Evolutionary conservation across 495 filamentous ascomycete species (phyloP).

Genomic region (Penicillium steckii): DNA sequence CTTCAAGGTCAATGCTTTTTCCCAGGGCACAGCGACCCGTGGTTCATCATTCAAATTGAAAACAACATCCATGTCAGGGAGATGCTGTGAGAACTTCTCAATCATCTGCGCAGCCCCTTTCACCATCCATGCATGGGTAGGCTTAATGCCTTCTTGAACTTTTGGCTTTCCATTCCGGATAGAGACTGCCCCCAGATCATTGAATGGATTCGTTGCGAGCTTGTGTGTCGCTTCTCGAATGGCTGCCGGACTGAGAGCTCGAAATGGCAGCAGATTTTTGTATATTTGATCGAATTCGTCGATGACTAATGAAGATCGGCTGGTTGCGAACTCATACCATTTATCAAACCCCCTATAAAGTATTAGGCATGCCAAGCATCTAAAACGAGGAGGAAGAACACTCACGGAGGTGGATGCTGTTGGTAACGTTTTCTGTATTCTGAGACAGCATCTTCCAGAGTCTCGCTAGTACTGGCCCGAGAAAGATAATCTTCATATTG

Average conservation of each 20-base stretch:
- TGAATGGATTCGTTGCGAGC: constrained; percentile 46
- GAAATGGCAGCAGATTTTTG: constrained; percentile 69
- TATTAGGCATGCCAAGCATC: background rate
- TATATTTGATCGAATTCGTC: constrained; percentile 78
- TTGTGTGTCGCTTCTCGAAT: constrained; percentile 51
- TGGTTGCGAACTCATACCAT: constrained; percentile 72
- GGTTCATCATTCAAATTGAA: constrained; percentile 80
- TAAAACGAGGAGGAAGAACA: background rate
- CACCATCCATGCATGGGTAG: constrained; percentile 56
- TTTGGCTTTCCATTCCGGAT: constrained; percentile 46
- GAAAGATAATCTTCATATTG: constrained; percentile 36
- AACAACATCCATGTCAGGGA: constrained; percentile 79
- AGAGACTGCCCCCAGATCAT: constrained; percentile 47
- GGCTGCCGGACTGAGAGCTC: constrained; percentile 60
- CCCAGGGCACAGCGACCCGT: constrained; percentile 70
- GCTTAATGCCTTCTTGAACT: constrained; percentile 46
- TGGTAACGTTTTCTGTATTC: constrained; percentile 46
- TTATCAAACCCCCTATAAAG: constrained; percentile 43
- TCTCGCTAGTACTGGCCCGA: constrained; percentile 36
- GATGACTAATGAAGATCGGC: constrained; percentile 61
- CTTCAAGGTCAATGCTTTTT: constrained; percentile 45
- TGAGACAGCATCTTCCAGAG: constrained; percentile 35
- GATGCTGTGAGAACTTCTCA: constrained; percentile 61
- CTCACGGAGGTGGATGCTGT: constrained; percentile 50
- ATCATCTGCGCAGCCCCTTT: constrained; percentile 62